Evolutionary conservation across 371 early-diverging fungal species (phyloP).

Genomic region (Haplosporangium sp.): DNA sequence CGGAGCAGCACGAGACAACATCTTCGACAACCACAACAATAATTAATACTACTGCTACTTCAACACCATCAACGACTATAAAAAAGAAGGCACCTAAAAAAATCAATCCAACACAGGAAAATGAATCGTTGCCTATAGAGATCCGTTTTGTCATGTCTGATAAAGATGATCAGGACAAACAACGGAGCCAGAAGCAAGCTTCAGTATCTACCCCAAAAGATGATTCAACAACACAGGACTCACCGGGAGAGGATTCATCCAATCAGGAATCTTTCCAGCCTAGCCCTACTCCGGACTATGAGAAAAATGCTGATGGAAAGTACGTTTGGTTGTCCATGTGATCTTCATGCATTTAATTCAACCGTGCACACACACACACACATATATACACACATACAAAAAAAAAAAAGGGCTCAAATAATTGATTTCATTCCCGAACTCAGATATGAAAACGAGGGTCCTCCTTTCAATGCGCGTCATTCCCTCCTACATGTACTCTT

Average conservation of each 20-base stretch:
- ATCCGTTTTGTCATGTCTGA: conserved; percentile 47
- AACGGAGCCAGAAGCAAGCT: neutral
- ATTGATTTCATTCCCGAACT: neutral
- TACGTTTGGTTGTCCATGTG: conserved; percentile 22
- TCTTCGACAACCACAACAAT: neutral
- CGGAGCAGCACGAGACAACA: neutral
- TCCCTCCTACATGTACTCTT: neutral
- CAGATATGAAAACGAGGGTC: neutral
- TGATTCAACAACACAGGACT: conserved; percentile 11
- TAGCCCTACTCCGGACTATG: conserved; percentile 45
- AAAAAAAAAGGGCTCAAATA: neutral
- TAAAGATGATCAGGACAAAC: conserved; percentile 36
- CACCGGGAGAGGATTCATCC: conserved; percentile 20
- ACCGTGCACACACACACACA: neutral
- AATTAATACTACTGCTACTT: no score
- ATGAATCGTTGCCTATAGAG: conserved; percentile 27
- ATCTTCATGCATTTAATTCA: conserved; percentile 5
- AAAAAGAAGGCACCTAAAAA: conserved; percentile 18
- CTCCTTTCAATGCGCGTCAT: conserved; percentile 17
- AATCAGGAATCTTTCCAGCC: conserved; percentile 32
- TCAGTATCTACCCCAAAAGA: conserved; percentile 8
- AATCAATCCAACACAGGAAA: conserved; percentile 11
- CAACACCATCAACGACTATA: neutral
- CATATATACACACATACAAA: no score
- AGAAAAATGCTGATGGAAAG: conserved; percentile 53